Evolutionary conservation across 768 basidiomycete species (phyloP).

Genomic region (Boletus subparvulus): DNA sequence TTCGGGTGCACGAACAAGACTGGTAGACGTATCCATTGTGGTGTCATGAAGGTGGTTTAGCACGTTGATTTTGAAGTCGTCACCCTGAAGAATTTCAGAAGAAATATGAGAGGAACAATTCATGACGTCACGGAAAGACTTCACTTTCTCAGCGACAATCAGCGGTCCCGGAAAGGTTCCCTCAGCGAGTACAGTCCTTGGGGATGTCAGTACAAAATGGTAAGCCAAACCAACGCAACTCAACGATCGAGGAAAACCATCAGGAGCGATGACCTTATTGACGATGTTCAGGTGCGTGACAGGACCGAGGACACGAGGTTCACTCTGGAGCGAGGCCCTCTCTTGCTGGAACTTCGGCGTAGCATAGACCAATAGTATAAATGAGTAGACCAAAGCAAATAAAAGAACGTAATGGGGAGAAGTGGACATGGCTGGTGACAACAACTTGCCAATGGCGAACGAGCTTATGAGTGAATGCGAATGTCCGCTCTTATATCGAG

Average conservation of each 20-base stretch:
- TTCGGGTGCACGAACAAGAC: constrained; percentile 40
- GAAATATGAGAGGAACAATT: constrained; percentile 2
- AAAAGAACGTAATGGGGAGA: not conserved
- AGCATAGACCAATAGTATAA: not conserved
- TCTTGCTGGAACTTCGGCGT: not conserved
- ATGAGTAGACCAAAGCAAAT: not conserved
- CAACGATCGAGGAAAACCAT: constrained; percentile 45
- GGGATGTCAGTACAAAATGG: not conserved
- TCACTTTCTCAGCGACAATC: constrained; percentile 39
- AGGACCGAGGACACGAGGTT: constrained; percentile 17
- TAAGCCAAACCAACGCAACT: constrained; percentile 10
- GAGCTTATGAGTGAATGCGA: constrained; percentile 1
- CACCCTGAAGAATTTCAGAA: too few relatives aligned
- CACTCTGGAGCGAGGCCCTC: not conserved
- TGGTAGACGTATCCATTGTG: constrained; percentile 50
- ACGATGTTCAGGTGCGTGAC: constrained; percentile 36
- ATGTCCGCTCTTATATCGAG: not conserved
- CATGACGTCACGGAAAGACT: not conserved
- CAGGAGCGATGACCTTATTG: constrained; percentile 46
- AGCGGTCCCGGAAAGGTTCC: constrained; percentile 46
- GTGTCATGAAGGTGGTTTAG: constrained; percentile 43
- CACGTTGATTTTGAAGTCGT: constrained; percentile 43
- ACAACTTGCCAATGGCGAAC: not conserved
- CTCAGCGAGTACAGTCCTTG: constrained; percentile 42
- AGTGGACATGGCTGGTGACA: not conserved